Conservation (phyloP, 805 yeast species). For the Metschnikowia gelsemii region DNA sequence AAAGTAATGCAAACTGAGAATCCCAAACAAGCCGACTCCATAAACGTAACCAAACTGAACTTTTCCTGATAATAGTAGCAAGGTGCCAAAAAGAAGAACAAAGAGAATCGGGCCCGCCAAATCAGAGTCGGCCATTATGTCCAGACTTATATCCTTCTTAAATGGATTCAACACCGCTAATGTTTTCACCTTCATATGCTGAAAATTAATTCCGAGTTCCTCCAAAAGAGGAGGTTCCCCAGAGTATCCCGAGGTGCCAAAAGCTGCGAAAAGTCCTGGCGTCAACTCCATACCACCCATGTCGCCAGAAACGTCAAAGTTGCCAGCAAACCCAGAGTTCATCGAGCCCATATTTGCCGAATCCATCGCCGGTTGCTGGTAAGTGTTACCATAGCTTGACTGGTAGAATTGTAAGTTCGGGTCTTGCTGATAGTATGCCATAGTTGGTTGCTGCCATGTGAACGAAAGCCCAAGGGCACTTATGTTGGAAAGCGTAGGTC, state of each 20-base stretch:
- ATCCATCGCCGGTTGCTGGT: slow-evolving; percentile 24
- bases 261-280: slow-evolving; percentile 83
- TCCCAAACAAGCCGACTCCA: slow-evolving; percentile 93
- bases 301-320: slow-evolving; percentile 40
- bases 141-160: slow-evolving; percentile 58
- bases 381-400: slow-evolving; percentile 35
- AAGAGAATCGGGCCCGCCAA: slow-evolving; percentile 93
- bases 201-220: slow-evolving; percentile 90
- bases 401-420: slow-evolving; percentile 46
- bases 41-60: slow-evolving; percentile 96
- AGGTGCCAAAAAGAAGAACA: slow-evolving; percentile 81
- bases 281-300: slow-evolving; percentile 53
- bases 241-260: slow-evolving; percentile 89
- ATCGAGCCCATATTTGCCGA: slow-evolving; percentile 35
- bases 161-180: slow-evolving; percentile 81
- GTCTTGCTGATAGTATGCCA: slow-evolving; percentile 45
- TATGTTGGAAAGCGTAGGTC: neutral
- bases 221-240: slow-evolving; percentile 93
- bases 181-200: slow-evolving; percentile 82
- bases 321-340: slow-evolving; percentile 38
- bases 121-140: slow-evolving; percentile 82
- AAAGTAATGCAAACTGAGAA: slow-evolving; percentile 76
- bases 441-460: slow-evolving; percentile 15
- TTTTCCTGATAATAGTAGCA: slow-evolving; percentile 82
- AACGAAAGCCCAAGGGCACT: neutral